Percentiles rank a stretch among this genome's conserved stretches.
Evolutionary conservation across 2,329 filamentous ascomycete species (phyloP).

Genomic region (Parasarocladium wereldwijsianum): DNA sequence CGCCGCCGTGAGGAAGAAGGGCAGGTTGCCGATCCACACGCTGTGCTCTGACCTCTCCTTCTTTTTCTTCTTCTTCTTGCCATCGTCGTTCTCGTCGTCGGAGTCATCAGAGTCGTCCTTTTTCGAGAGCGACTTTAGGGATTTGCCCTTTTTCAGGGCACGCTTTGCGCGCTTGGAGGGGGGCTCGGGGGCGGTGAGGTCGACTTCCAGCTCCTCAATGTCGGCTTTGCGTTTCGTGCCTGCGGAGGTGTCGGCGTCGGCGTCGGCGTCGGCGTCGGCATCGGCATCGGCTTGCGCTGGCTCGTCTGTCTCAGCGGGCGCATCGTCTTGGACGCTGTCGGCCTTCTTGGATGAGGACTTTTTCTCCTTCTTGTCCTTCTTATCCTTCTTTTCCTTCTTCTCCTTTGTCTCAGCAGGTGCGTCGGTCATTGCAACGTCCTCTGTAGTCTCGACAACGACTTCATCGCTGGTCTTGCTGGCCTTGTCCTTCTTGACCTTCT

Average conservation of each 20-base stretch:
- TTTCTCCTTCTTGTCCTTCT: slow-evolving; percentile 3
- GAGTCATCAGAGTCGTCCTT: slow-evolving; percentile 18
- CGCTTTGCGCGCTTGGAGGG: slow-evolving; percentile 89
- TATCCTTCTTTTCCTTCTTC: slow-evolving; percentile 3
- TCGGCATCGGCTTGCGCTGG: slow-evolving; percentile 3
- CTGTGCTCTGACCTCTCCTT: slow-evolving; percentile 62
- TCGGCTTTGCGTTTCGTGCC: slow-evolving; percentile 54
- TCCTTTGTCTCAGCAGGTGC: no score
- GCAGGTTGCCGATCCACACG: slow-evolving; percentile 91
- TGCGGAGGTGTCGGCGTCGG: slow-evolving; percentile 4
- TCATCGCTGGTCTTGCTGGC: no score
- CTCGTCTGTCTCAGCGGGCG: slow-evolving; percentile 1
- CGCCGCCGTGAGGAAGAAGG: slow-evolving; percentile 63
- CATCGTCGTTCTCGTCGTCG: slow-evolving; percentile 12
- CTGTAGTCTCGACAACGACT: no score
- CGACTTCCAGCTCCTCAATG: slow-evolving; percentile 70
- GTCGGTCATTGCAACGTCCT: no score
- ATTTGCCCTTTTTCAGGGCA: slow-evolving; percentile 72
- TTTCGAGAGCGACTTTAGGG: slow-evolving; percentile 28
- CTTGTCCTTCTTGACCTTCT: no score
- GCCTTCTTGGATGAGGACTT: slow-evolving; percentile 1
- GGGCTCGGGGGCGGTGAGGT: slow-evolving; percentile 78
- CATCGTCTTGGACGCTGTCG: no score
- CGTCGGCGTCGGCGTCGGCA: slow-evolving; percentile 5
- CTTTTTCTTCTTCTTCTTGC: slow-evolving; percentile 22